phyloP scores from a whole-genome alignment of 2,329 filamentous ascomycete genomes.

The Penicillium sp. region DNA sequence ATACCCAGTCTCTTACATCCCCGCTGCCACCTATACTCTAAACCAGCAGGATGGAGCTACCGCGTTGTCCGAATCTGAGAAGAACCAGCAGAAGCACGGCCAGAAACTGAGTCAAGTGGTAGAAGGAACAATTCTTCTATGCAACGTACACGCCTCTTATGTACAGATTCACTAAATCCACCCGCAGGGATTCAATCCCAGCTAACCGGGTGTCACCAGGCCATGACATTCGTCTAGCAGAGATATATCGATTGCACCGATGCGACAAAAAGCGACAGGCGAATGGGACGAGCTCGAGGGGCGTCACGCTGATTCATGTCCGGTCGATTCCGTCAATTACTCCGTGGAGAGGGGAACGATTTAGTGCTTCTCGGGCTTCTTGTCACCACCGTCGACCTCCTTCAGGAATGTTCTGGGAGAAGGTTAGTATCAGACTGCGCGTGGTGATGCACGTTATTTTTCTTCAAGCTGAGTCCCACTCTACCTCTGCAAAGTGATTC shows the following conservation, averaged over 20 bases:
- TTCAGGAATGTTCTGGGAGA: conserved; percentile 56
- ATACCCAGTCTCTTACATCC: too few species aligned
- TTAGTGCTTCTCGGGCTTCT: conserved; percentile 49
- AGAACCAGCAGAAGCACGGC: not conserved
- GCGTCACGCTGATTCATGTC: conserved; percentile 17
- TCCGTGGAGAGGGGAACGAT: conserved; percentile 15
- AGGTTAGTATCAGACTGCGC: not conserved
- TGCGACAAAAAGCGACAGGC: conserved; percentile 16
- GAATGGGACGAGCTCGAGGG: conserved; percentile 18
- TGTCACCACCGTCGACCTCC: conserved; percentile 52
- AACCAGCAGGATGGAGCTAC: not conserved
- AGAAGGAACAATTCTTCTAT: conserved; percentile 27
- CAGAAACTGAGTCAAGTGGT: not conserved
- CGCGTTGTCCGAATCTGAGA: not conserved
- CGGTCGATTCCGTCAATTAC: conserved; percentile 21
- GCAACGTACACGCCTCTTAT: conserved; percentile 34
- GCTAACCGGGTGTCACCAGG: conserved; percentile 10
- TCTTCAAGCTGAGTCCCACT: not conserved
- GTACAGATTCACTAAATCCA: conserved; percentile 29
- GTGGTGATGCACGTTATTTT: not conserved
- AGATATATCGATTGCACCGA: conserved; percentile 15
- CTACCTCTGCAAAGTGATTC: too few species aligned
- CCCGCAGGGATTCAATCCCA: conserved; percentile 12
- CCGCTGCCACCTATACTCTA: not conserved
- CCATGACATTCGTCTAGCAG: not conserved